Percentiles rank a stretch among this genome's conserved stretches.
These are phyloP conservation scores for Beauveria bassiana DNA, from an alignment of 2,329 filamentous ascomycete species.

Conservation along the genomic window DNA sequence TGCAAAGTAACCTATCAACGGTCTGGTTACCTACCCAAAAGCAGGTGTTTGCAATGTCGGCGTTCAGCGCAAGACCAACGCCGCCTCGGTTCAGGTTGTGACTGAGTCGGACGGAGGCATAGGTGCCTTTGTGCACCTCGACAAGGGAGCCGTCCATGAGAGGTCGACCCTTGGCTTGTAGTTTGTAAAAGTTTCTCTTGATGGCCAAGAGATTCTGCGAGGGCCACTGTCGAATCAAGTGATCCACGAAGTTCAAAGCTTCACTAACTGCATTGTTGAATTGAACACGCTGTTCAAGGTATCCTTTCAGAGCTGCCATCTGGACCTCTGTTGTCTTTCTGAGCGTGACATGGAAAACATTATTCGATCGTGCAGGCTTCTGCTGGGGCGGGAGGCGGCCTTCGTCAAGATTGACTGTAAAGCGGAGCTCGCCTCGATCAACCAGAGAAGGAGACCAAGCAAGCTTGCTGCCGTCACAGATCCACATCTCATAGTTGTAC, in stretches of 20 bases:
- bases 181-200: slow-evolving; percentile 75
- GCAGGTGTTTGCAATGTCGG: slow-evolving; percentile 84
- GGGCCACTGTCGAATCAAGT: slow-evolving; percentile 75
- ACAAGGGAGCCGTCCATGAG: slow-evolving; percentile 54
- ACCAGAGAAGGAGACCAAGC: slow-evolving; percentile 58
- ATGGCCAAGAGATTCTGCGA: slow-evolving; percentile 60
- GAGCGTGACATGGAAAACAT: slow-evolving; percentile 55
- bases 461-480: slow-evolving; percentile 78
- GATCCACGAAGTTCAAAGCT: slow-evolving; percentile 84
- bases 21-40: slow-evolving; percentile 58
- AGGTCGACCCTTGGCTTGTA: slow-evolving; percentile 36
- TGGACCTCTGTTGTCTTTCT: slow-evolving; percentile 59
- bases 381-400: slow-evolving; percentile 41
- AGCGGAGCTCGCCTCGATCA: slow-evolving; percentile 40
- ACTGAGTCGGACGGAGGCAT: slow-evolving; percentile 73
- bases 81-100: slow-evolving; percentile 42
- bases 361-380: slow-evolving; percentile 23
- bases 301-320: slow-evolving; percentile 57
- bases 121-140: slow-evolving; percentile 81
- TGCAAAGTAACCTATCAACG: slow-evolving; percentile 30
- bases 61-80: slow-evolving; percentile 68
- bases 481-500: slow-evolving; percentile 43
- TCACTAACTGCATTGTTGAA: slow-evolving; percentile 66
- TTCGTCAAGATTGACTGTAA: slow-evolving; percentile 65
- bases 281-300: slow-evolving; percentile 50